Evolutionary conservation across 1,284 basidiomycete species (phyloP), one percentile per base, ranked within the genome.

Genomic region (Schizophyllum amplum): DNA sequence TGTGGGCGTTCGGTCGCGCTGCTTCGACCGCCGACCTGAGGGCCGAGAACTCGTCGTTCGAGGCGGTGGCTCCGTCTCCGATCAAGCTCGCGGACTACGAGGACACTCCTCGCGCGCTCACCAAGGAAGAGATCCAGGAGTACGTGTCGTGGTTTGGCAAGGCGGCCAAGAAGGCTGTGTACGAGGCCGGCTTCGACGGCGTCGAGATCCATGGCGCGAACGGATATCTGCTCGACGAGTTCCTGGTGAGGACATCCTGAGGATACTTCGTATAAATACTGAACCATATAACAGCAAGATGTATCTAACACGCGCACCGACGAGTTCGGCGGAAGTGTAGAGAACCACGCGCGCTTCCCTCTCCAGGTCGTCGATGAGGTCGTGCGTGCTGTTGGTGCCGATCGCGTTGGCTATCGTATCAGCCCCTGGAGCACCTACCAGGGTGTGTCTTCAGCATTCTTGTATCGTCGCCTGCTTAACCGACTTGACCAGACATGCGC

Each of bases 251-350:
- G n/a, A n/a, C n/a, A n/a, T n/a, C n/a, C n/a, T n/a, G n/a, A n/a
- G n/a, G n/a, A n/a, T n/a, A n/a, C n/a, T n/a, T n/a, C n/a, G n/a
- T n/a, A n/a, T n/a, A n/a, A n/a, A n/a, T n/a, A n/a, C n/a, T n/a
- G n/a, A n/a, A n/a, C n/a, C n/a, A n/a, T n/a, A n/a, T n/a, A n/a
- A n/a, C n/a, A n/a, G n/a, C 69, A 72, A 48, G 64, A 68, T 47
- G 60, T 62, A 1, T 61, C 71, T 49, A 83, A 81, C 71, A 73
- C 64, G n/a, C n/a, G n/a, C n/a, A n/a, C n/a, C n/a, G n/a, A n/a
- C n/a, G n/a, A n/a, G n/a, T n/a, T n/a, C n/a, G 82, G 83, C 6
- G 83, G 82, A 0, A 74, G 73, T 0, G 57, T 80, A 48, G 78
- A 81, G 68, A 83, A 83, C 63, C 72, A 83, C 20, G 62, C 69